Conservation (phyloP, 257 asterid species). For the Solanum lignicaule region DNA sequence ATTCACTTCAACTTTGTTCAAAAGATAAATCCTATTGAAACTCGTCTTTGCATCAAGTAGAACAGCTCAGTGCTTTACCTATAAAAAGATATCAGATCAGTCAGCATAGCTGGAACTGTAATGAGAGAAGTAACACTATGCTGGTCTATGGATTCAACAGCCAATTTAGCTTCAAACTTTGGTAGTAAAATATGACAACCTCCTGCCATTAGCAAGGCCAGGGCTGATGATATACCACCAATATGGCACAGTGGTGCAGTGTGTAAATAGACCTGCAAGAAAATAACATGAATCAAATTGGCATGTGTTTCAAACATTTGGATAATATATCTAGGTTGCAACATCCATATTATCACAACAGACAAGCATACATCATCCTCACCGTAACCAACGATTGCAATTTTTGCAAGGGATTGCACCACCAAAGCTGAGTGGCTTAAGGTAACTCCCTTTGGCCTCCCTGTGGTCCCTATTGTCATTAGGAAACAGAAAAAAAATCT, state of each 20-base stretch:
- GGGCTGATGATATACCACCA: constrained; percentile 90
- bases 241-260: constrained; percentile 87
- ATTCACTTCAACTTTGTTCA: background rate
- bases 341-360: background rate
- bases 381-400: constrained; percentile 60
- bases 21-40: background rate
- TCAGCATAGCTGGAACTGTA: constrained; percentile 90
- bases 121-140: constrained; percentile 61
- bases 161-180: constrained; percentile 57
- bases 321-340: background rate
- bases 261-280: constrained; percentile 64
- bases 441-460: constrained; percentile 82
- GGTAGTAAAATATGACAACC: constrained; percentile 71
- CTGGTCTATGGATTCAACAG: constrained; percentile 45
- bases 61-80: constrained; percentile 21
- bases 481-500: background rate
- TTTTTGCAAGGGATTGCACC: constrained; percentile 80
- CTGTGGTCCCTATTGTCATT: constrained; percentile 61
- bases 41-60: background rate
- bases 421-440: constrained; percentile 67
- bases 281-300: background rate
- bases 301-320: background rate
- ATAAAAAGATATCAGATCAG: constrained; percentile 54
- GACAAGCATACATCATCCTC: constrained; percentile 63
- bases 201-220: constrained; percentile 83